These are phyloP conservation scores for Cordyceps militaris DNA, from an alignment of 2,329 filamentous ascomycete genomes.

Conservation along the genomic window DNA sequence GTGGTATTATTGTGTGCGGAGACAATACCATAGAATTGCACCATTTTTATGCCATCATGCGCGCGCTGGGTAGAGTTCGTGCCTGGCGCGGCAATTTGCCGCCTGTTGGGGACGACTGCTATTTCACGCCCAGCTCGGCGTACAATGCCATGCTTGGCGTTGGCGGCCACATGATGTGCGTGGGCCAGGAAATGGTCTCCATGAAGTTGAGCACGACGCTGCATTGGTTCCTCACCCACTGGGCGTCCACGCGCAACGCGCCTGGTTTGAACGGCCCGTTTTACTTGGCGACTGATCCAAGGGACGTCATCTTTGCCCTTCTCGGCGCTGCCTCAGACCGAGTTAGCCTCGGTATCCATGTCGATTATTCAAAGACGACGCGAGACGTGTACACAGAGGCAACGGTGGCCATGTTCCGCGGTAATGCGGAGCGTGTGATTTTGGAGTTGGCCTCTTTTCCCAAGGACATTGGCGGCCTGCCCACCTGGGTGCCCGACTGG, in stretches of 20 bases:
- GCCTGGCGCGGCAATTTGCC: background rate
- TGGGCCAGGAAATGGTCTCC: background rate
- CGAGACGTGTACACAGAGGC: background rate
- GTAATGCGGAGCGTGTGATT: background rate
- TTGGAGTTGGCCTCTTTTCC: background rate
- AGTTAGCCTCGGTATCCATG: background rate
- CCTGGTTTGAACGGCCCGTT: background rate
- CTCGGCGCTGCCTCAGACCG: background rate
- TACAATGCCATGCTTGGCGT: background rate
- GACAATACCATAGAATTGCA: background rate
- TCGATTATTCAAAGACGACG: background rate
- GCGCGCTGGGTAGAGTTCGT: background rate
- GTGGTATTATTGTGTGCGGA: background rate
- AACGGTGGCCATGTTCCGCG: background rate
- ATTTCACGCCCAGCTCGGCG: background rate
- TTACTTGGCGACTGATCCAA: background rate
- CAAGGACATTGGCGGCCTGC: background rate
- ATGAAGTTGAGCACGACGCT: background rate
- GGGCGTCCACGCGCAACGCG: background rate
- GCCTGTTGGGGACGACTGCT: background rate
- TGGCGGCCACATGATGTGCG: background rate
- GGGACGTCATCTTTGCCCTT: slow-evolving; percentile 1
- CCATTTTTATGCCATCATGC: background rate
- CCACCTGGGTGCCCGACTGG: slow-evolving; percentile 3
- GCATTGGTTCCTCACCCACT: background rate